Evolutionary conservation across 352 stramenopile genomes (phyloP).

Genomic region (Pythium phragmiticola): DNA sequence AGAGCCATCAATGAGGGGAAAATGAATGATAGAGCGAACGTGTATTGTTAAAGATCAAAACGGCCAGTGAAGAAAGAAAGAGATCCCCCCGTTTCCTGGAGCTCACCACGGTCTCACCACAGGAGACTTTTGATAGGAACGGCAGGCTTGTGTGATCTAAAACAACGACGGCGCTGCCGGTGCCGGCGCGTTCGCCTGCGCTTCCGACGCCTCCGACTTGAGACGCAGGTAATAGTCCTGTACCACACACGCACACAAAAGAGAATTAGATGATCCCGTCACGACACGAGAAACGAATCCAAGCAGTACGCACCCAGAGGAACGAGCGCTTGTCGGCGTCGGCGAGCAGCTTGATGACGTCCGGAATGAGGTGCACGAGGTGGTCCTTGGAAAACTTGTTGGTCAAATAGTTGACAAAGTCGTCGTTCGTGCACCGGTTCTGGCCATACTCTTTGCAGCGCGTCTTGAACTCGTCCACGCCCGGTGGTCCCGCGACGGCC

Average conservation of each 20-base stretch:
- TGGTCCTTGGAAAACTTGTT: slow-evolving; percentile 75
- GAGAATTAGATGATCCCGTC: background rate
- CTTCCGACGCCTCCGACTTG: slow-evolving; percentile 46
- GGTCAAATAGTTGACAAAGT: slow-evolving; percentile 67
- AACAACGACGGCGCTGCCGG: slow-evolving; percentile 65
- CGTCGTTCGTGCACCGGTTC: slow-evolving; percentile 71
- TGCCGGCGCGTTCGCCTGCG: slow-evolving; percentile 29
- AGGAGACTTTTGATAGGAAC: background rate
- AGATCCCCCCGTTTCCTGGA: background rate
- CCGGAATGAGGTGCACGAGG: slow-evolving; percentile 68
- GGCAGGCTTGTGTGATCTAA: slow-evolving; percentile 28
- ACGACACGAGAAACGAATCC: background rate
- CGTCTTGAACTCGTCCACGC: slow-evolving; percentile 82
- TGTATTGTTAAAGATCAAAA: slow-evolving; percentile 5
- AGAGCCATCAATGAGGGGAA: too few species aligned
- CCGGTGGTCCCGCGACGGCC: slow-evolving; percentile 43
- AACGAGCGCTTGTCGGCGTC: slow-evolving; percentile 82
- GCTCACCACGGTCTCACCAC: background rate
- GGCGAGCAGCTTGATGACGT: slow-evolving; percentile 83
- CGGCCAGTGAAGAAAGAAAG: background rate
- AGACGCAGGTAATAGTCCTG: slow-evolving; percentile 77
- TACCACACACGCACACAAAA: background rate
- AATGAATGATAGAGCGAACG: background rate
- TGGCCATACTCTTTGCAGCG: slow-evolving; percentile 87
- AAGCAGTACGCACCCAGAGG: slow-evolving; percentile 60